phyloP scores from a whole-genome alignment of 805 yeast genomes.

The Isabelozyma gotoi region DNA sequence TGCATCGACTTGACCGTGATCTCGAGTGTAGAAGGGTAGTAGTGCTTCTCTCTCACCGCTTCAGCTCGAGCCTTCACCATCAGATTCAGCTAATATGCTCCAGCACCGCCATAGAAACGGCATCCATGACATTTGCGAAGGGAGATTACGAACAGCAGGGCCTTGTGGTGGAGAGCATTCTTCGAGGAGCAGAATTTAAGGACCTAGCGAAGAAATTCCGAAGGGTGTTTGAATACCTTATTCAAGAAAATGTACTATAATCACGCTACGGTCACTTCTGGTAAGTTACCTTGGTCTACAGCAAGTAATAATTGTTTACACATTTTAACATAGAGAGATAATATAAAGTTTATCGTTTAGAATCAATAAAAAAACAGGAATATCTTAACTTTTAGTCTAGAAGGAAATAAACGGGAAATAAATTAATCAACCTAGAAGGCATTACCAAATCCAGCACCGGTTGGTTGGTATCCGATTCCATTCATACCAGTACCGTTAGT shows the following conservation, averaged over 20 bases:
- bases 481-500: conserved; percentile 61
- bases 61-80: conserved; percentile 18
- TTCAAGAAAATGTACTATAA: conserved; percentile 3
- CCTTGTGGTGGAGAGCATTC: conserved; percentile 11
- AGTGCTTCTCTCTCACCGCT: conserved; percentile 5
- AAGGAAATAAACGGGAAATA: not conserved
- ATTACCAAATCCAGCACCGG: conserved; percentile 73
- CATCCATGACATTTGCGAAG: conserved; percentile 2
- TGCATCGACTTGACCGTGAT: conserved; percentile 20
- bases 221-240: conserved; percentile 7
- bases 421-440: conserved; percentile 22
- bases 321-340: not conserved
- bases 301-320: not conserved
- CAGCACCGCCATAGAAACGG: conserved; percentile 14
- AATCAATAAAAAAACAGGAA: not conserved
- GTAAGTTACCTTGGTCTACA: not conserved
- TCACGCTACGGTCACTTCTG: not conserved
- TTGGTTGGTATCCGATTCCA: conserved; percentile 64
- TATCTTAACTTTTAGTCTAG: not conserved
- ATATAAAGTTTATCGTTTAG: not conserved
- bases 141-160: conserved; percentile 3
- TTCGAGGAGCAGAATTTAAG: conserved; percentile 11
- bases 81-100: conserved; percentile 22
- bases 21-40: conserved; percentile 22
- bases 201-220: conserved; percentile 15